A percentile compares a stretch with the other conserved stretches of the same genome.
phyloP scores from a whole-genome alignment of 306 rosid genomes.

The Sphenostylis stenocarpa region DNA sequence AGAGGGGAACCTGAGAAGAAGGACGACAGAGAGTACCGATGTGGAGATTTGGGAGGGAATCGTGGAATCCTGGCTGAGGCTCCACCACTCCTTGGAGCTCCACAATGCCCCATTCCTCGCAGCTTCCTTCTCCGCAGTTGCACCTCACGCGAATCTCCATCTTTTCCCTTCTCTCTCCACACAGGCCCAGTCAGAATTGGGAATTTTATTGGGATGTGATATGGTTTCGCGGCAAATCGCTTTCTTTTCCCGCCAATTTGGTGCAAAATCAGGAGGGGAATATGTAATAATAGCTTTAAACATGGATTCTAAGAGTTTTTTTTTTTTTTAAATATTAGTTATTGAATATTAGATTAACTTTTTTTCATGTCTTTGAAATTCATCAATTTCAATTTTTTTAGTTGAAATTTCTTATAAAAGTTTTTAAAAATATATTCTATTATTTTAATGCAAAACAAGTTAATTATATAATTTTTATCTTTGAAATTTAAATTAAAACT shows the following conservation, averaged over 20 bases:
- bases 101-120: slow-evolving; percentile 78
- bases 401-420: no score
- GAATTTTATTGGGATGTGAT: not conserved
- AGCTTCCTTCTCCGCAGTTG: slow-evolving; percentile 58
- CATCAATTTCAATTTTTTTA: no score
- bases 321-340: no score
- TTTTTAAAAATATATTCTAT: no score
- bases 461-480: no score
- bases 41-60: slow-evolving; percentile 59
- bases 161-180: not conserved
- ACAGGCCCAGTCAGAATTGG: not conserved
- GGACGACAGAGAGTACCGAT: slow-evolving; percentile 80
- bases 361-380: no score
- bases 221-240: not conserved
- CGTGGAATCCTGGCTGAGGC: slow-evolving; percentile 56
- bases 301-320: no score
- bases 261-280: no score
- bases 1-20: slow-evolving; percentile 58
- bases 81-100: slow-evolving; percentile 80
- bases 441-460: no score
- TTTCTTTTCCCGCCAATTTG: slow-evolving; percentile 25
- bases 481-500: no score
- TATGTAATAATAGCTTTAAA: no score
- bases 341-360: no score
- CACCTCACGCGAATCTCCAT: slow-evolving; percentile 75